These are phyloP conservation scores for Vinca minor DNA, from an alignment of 257 asterid genomes.

Conservation along the genomic window DNA sequence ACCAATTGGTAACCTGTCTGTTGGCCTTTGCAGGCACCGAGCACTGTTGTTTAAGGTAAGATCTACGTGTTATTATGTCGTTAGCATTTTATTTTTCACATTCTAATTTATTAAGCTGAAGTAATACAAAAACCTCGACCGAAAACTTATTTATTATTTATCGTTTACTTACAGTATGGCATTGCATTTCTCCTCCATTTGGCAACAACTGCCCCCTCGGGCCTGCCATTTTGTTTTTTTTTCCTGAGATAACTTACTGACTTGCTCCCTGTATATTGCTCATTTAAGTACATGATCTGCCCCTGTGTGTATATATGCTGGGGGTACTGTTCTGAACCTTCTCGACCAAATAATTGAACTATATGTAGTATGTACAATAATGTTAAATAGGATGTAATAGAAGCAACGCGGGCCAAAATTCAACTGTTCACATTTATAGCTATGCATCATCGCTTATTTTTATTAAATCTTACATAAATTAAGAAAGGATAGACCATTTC, in stretches of 20 bases:
- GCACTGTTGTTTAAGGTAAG: constrained; percentile 80
- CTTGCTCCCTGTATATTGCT: too few relatives aligned
- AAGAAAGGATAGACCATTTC: not conserved
- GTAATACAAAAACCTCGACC: not conserved
- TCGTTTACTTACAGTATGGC: not conserved
- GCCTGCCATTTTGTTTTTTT: too few relatives aligned
- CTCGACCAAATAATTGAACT: not conserved
- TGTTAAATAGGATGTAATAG: too few relatives aligned
- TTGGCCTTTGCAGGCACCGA: constrained; percentile 86
- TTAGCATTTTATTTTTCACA: not conserved
- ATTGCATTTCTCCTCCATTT: not conserved
- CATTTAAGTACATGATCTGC: too few relatives aligned
- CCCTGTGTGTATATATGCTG: too few relatives aligned
- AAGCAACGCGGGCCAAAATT: not conserved
- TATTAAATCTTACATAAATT: too few relatives aligned
- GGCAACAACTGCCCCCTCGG: too few relatives aligned
- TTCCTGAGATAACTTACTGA: not conserved
- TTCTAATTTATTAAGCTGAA: constrained; percentile 6
- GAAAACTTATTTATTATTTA: not conserved
- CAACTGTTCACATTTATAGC: too few relatives aligned
- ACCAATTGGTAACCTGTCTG: constrained; percentile 68
- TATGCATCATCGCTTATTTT: not conserved
- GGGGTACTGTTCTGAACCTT: too few relatives aligned
- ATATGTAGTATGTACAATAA: too few relatives aligned
- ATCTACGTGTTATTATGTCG: not conserved